phyloP scores from a whole-genome alignment of 441 rosid genomes.

The Croton setiger region DNA sequence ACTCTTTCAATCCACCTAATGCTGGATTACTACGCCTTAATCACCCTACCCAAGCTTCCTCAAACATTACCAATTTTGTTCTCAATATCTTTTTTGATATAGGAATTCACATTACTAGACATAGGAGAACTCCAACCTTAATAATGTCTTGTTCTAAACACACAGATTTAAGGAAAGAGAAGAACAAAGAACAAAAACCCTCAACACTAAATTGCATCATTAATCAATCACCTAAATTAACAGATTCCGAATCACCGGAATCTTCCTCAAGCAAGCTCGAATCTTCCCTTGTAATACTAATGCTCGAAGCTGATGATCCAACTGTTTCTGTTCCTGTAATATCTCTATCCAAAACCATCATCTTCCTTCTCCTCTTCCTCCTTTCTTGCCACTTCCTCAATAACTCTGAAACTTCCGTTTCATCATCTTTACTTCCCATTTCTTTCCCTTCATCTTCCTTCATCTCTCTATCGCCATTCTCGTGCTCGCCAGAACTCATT shows the following conservation, averaged over 20 bases:
- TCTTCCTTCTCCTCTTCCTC: slow-evolving; percentile 45
- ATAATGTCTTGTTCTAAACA: no score
- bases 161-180: no score
- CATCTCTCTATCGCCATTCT: neutral
- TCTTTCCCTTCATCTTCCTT: slow-evolving; percentile 19
- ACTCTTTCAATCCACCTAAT: no score
- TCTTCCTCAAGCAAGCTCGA: slow-evolving; percentile 26
- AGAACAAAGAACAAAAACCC: no score
- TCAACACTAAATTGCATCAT: no score
- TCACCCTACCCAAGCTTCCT: no score
- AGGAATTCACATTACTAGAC: no score
- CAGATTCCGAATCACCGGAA: slow-evolving; percentile 38
- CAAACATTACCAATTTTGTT: no score
- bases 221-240: slow-evolving; percentile 24
- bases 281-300: slow-evolving; percentile 32
- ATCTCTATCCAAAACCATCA: slow-evolving; percentile 19
- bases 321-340: slow-evolving; percentile 10
- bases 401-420: slow-evolving; percentile 30
- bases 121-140: no score
- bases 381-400: slow-evolving; percentile 42
- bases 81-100: no score
- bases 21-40: no score
- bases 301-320: slow-evolving; percentile 36
- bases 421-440: slow-evolving; percentile 15
- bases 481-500: neutral